Evolutionary conservation across 2,329 filamentous ascomycete genomes (phyloP).

Genomic region (Blastomyces gilchristii): DNA sequence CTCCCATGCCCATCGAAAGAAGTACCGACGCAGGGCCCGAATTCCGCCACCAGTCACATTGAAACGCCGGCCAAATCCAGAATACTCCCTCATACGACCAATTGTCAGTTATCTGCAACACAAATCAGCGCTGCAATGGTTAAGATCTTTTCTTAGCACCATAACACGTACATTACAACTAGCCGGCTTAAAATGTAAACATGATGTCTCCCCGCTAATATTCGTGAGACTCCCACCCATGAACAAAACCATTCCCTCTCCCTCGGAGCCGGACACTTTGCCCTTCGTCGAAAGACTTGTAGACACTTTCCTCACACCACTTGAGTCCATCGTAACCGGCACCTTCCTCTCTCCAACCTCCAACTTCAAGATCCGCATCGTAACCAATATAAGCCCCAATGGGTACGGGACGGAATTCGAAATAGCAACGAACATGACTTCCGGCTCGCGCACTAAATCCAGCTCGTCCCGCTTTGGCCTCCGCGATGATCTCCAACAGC

Average conservation of each 20-base stretch:
- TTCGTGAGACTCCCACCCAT: conserved; percentile 19
- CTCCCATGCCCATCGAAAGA: conserved; percentile 66
- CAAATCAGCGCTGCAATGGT: conserved; percentile 25
- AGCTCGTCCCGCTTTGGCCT: conserved; percentile 23
- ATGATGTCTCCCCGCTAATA: conserved; percentile 21
- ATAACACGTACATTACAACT: conserved; percentile 24
- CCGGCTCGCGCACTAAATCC: conserved; percentile 24
- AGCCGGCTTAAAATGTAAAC: conserved; percentile 25
- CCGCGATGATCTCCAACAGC: conserved; percentile 26
- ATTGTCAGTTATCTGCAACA: conserved; percentile 47
- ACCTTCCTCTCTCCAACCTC: conserved; percentile 26
- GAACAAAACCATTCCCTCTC: conserved; percentile 12
- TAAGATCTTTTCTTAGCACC: conserved; percentile 26
- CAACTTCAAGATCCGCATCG: conserved; percentile 31
- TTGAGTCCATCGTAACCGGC: conserved; percentile 35
- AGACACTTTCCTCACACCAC: conserved; percentile 31
- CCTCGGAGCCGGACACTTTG: conserved; percentile 5
- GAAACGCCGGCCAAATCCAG: conserved; percentile 39
- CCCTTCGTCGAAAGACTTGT: conserved; percentile 33
- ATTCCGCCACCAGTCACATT: conserved; percentile 48
- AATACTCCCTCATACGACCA: conserved; percentile 51
- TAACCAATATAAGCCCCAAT: conserved; percentile 26
- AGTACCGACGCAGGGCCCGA: conserved; percentile 55
- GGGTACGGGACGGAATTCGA: conserved; percentile 33
- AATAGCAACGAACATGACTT: conserved; percentile 26